Percentiles rank a stretch among this genome's conserved stretches.
These are phyloP conservation scores for Pythium insidiosum DNA, from an alignment of 352 stramenopile species.

Conservation along the genomic window DNA sequence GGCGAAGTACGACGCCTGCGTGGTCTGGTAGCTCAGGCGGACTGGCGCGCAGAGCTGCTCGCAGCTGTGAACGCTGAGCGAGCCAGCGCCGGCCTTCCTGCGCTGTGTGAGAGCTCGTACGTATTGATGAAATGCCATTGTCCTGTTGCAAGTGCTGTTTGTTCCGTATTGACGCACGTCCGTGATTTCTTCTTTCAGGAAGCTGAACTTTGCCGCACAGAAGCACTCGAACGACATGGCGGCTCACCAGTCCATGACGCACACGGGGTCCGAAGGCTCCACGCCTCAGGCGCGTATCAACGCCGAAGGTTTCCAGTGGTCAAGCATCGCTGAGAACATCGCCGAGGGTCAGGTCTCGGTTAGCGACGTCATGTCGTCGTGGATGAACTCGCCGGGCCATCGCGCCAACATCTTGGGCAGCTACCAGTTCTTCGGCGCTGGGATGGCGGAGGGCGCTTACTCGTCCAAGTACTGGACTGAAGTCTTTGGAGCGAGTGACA, in stretches of 20 bases:
- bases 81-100: not conserved
- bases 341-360: conserved; percentile 7
- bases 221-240: conserved; percentile 11
- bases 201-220: conserved; percentile 4
- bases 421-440: conserved; percentile 13
- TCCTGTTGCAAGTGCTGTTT: not conserved
- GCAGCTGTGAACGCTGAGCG: conserved; percentile 1
- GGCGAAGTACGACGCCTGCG: no score
- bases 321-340: conserved; percentile 6
- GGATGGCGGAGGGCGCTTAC: conserved; percentile 1
- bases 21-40: no score
- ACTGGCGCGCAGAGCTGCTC: conserved; percentile 1
- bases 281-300: conserved; percentile 1
- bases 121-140: no score
- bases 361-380: conserved; percentile 9
- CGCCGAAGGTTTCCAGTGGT: conserved; percentile 3
- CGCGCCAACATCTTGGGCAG: conserved; percentile 13
- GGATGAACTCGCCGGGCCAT: conserved; percentile 18
- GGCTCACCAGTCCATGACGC: conserved; percentile 4
- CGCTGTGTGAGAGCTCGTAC: not conserved
- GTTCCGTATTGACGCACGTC: not conserved
- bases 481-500: conserved; percentile 1
- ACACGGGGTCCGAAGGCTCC: conserved; percentile 2
- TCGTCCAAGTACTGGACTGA: conserved; percentile 8
- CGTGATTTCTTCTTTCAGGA: not conserved